phyloP scores from a whole-genome alignment of 108 stramenopile genomes.

The Cyclotella atomus region DNA sequence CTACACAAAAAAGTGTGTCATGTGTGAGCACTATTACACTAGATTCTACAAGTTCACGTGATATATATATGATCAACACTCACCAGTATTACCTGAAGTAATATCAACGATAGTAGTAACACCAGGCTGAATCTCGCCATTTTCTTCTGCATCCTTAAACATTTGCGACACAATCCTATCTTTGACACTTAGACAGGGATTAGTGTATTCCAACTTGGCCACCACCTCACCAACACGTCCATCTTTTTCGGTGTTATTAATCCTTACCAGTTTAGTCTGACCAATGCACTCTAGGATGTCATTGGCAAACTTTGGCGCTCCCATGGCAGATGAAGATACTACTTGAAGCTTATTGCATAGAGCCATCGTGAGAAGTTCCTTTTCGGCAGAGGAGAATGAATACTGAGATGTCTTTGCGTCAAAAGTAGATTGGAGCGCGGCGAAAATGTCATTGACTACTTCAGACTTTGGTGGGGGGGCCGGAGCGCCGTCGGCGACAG shows the following conservation, averaged over 20 bases:
- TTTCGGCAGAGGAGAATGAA: not conserved
- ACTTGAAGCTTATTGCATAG: not conserved
- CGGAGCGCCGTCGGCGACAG: not conserved
- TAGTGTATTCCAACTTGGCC: not conserved
- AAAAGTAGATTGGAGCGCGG: not conserved
- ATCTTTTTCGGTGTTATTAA: slow-evolving; percentile 6
- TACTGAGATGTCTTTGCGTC: not conserved
- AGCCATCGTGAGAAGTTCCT: not conserved
- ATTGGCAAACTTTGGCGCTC: not conserved
- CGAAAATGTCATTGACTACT: not conserved
- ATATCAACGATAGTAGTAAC: slow-evolving; percentile 1
- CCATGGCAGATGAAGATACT: not conserved
- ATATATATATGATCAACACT: not conserved
- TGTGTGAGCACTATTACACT: no score
- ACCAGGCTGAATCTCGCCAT: not conserved
- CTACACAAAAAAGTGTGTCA: not conserved
- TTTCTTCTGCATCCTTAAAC: not conserved
- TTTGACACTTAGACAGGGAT: not conserved
- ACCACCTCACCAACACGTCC: slow-evolving; percentile 4
- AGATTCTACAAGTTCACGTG: no score
- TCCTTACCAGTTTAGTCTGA: not conserved
- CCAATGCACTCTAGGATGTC: not conserved
- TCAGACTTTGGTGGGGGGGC: not conserved
- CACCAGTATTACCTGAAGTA: slow-evolving; percentile 1
- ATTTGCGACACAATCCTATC: not conserved